phyloP scores from a whole-genome alignment of 176 grass and related monocot genomes.

The Juncus effusus region DNA sequence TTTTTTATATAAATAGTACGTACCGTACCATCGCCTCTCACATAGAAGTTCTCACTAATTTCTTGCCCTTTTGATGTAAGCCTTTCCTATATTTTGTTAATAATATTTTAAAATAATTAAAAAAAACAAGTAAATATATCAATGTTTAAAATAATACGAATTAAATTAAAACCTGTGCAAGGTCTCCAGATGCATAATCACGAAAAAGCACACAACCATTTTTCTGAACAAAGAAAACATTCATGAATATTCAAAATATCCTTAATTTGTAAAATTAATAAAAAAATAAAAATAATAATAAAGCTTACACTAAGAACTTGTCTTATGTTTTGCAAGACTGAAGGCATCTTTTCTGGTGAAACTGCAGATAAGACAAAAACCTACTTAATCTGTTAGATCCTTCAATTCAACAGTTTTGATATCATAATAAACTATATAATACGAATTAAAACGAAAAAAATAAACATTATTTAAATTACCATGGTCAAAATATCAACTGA shows the following conservation, averaged over 20 bases:
- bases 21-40: slow-evolving; percentile 97
- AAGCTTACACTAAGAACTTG: slow-evolving; percentile 68
- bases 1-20: slow-evolving; percentile 9
- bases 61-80: slow-evolving; percentile 79
- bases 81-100: slow-evolving; percentile 65
- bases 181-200: slow-evolving; percentile 83
- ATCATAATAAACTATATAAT: slow-evolving; percentile 15
- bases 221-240: slow-evolving; percentile 43
- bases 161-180: slow-evolving; percentile 64
- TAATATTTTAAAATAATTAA: slow-evolving; percentile 26
- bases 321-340: slow-evolving; percentile 59
- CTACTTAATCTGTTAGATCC: slow-evolving; percentile 89
- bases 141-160: background rate
- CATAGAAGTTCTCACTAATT: slow-evolving; percentile 96
- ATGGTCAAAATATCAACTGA: slow-evolving; percentile 81
- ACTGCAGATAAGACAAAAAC: slow-evolving; percentile 98
- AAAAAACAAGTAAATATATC: background rate
- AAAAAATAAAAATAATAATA: slow-evolving; percentile 7
- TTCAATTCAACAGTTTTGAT: slow-evolving; percentile 3
- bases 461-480: slow-evolving; percentile 44
- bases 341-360: slow-evolving; percentile 79
- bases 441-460: slow-evolving; percentile 10
- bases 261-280: background rate
- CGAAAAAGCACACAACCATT: slow-evolving; percentile 78
- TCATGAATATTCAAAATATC: background rate